Conservation (phyloP, 805 yeast species). For the Cyberlindnera saturnus region DNA sequence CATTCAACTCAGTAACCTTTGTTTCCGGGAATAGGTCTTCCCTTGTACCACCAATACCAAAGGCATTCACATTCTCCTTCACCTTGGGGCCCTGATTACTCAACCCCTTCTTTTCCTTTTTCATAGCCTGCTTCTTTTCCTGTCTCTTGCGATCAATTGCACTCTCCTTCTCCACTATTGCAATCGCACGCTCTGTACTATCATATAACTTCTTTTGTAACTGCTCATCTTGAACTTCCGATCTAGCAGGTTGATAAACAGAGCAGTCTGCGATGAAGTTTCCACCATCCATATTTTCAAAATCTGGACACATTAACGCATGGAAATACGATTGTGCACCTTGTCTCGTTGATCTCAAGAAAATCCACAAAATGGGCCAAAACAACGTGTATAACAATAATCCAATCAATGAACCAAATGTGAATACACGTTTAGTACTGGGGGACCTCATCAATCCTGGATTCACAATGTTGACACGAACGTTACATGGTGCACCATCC, state of each 20-base stretch:
- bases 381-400: constrained; percentile 57
- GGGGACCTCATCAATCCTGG: constrained; percentile 93
- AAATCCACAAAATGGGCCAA: constrained; percentile 80
- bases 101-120: constrained; percentile 1
- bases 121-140: constrained; percentile 13
- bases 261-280: constrained; percentile 70
- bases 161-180: constrained; percentile 57
- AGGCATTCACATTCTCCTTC: neutral
- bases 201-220: constrained; percentile 58
- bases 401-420: constrained; percentile 68
- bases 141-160: constrained; percentile 57
- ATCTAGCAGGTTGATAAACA: constrained; percentile 45
- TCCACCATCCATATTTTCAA: constrained; percentile 58
- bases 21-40: constrained; percentile 26
- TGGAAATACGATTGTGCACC: constrained; percentile 78
- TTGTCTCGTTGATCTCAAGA: constrained; percentile 65
- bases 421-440: constrained; percentile 68
- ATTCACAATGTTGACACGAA: constrained; percentile 69
- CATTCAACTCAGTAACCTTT: neutral
- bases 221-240: constrained; percentile 56
- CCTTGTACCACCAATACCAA: constrained; percentile 6
- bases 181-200: constrained; percentile 53
- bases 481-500: constrained; percentile 66
- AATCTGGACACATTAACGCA: constrained; percentile 67
- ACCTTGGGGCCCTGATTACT: neutral